Conservation (phyloP, 1,284 basidiomycete species). For the Cryptococcus deneoformans region DNA sequence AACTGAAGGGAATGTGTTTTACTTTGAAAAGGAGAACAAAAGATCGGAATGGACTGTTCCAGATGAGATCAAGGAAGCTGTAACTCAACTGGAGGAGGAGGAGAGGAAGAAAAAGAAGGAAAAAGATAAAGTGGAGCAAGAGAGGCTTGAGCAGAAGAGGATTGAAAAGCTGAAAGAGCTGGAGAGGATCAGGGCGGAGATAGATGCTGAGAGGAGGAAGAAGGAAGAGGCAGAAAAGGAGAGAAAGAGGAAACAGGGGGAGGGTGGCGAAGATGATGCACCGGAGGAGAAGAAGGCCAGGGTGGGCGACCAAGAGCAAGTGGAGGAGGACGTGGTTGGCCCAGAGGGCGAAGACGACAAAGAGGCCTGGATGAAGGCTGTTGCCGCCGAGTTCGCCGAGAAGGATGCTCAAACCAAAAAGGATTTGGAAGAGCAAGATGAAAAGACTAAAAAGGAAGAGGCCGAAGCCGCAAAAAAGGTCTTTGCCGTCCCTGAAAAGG, state of each 20-base stretch:
- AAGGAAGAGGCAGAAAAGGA: constrained; percentile 61
- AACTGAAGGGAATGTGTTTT: constrained; percentile 87
- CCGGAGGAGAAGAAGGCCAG: constrained; percentile 24
- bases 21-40: constrained; percentile 78
- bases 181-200: constrained; percentile 52
- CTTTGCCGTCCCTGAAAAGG: constrained; percentile 66
- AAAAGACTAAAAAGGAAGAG: constrained; percentile 48
- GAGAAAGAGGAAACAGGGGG: constrained; percentile 62
- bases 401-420: constrained; percentile 58
- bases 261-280: constrained; percentile 50
- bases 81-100: constrained; percentile 60
- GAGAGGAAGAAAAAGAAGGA: constrained; percentile 51
- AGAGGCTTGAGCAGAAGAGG: constrained; percentile 49
- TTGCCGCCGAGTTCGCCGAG: constrained; percentile 65
- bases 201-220: constrained; percentile 51
- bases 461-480: constrained; percentile 53
- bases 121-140: constrained; percentile 52
- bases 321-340: constrained; percentile 52
- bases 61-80: constrained; percentile 74
- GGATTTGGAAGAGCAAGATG: constrained; percentile 56
- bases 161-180: constrained; percentile 45
- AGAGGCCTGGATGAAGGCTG: constrained; percentile 71
- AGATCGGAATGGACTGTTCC: constrained; percentile 87
- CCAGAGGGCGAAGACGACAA: constrained; percentile 54
- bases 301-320: constrained; percentile 6